Conservation (phyloP, 495 filamentous ascomycete genomes). For the Penicillium chermesinum region DNA sequence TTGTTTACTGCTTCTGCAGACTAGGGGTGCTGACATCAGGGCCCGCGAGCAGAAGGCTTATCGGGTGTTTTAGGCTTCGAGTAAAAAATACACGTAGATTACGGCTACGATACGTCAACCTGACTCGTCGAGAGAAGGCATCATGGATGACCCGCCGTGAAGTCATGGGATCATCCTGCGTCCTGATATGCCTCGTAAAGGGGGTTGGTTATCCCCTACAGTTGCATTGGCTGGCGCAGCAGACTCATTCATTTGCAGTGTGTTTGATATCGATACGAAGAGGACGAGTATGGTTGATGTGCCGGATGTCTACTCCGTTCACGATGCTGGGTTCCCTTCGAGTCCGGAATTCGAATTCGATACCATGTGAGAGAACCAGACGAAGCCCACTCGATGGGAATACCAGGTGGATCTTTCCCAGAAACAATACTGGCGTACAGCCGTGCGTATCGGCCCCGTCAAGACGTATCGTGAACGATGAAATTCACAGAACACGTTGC, state of each 20-base stretch:
- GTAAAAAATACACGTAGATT: slow-evolving; percentile 6
- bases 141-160: slow-evolving; percentile 23
- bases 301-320: too few relatives aligned
- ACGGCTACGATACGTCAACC: slow-evolving; percentile 6
- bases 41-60: neutral
- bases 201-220: too few relatives aligned
- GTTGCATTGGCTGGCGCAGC: neutral
- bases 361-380: too few relatives aligned
- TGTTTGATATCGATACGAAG: too few relatives aligned
- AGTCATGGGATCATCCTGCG: slow-evolving; percentile 24
- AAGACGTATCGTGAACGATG: slow-evolving; percentile 7
- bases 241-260: too few relatives aligned
- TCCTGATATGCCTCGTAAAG: slow-evolving; percentile 7
- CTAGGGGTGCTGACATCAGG: neutral
- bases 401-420: slow-evolving; percentile 8
- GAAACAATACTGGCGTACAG: slow-evolving; percentile 11
- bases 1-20: neutral
- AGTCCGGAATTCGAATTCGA: slow-evolving; percentile 6
- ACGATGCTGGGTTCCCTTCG: slow-evolving; percentile 1
- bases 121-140: slow-evolving; percentile 15
- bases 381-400: slow-evolving; percentile 14
- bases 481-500: slow-evolving; percentile 13
- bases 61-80: slow-evolving; percentile 21
- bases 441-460: slow-evolving; percentile 12
- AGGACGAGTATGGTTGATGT: too few relatives aligned